Percentiles rank a stretch among this genome's conserved stretches.
These are phyloP conservation scores for Coemansia sp. DNA, from an alignment of 192 early-diverging fungal species.

Conservation along the genomic window DNA sequence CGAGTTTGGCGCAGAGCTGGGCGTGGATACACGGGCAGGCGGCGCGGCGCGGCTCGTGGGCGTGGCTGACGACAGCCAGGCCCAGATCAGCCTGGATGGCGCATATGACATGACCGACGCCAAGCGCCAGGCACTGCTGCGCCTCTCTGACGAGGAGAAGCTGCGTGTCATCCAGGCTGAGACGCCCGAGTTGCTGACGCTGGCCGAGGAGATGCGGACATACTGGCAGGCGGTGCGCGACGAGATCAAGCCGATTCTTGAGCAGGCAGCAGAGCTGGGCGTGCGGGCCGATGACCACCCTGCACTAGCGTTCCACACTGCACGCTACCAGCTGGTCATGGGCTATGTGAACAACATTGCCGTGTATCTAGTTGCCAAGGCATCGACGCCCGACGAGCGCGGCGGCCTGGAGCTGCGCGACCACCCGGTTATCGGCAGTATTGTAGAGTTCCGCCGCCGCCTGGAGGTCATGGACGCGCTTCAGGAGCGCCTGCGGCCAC, in stretches of 20 bases:
- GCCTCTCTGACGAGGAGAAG: constrained; percentile 57
- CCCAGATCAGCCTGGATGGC: constrained; percentile 18
- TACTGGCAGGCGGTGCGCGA: constrained; percentile 32
- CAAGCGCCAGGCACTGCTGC: constrained; percentile 36
- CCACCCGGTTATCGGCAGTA: constrained; percentile 79
- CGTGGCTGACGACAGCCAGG: constrained; percentile 18
- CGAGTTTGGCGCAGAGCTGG: constrained; percentile 52
- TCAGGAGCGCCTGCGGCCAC: constrained; percentile 52
- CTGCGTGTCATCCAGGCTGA: constrained; percentile 62
- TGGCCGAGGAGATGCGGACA: constrained; percentile 51
- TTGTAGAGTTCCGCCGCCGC: constrained; percentile 69
- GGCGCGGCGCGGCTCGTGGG: constrained; percentile 17
- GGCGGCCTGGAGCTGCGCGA: constrained; percentile 52
- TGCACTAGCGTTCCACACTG: constrained; percentile 42
- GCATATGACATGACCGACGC: constrained; percentile 16
- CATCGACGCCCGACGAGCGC: constrained; percentile 48
- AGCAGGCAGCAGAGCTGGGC: constrained; percentile 17
- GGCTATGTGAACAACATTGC: constrained; percentile 86
- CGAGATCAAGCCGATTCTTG: constrained; percentile 22
- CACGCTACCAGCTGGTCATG: constrained; percentile 52
- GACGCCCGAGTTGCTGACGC: constrained; percentile 66
- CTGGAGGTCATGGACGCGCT: constrained; percentile 63
- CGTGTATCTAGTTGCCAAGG: constrained; percentile 75
- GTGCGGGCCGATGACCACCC: constrained; percentile 33
- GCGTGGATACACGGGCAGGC: constrained; percentile 21